phyloP scores from a whole-genome alignment of 176 grass and related monocot genomes.

The Secale cereale region DNA sequence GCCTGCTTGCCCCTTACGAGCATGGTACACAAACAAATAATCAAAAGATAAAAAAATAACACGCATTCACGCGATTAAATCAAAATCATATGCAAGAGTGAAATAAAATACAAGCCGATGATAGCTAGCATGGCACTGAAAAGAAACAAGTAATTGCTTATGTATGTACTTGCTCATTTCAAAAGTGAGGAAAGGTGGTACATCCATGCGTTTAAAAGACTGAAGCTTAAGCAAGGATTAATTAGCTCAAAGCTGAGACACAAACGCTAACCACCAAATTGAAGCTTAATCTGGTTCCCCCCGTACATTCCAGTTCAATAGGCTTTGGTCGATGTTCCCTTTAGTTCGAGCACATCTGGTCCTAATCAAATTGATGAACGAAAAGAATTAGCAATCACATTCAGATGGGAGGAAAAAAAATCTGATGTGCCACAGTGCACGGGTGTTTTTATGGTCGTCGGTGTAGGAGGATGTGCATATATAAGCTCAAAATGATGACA shows the following conservation, averaged over 20 bases:
- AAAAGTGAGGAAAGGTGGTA: background rate
- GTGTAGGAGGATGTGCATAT: too few species aligned
- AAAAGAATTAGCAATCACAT: too few species aligned
- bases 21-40: too few species aligned
- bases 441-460: too few species aligned
- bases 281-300: background rate
- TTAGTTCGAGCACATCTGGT: background rate
- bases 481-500: too few species aligned
- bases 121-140: too few species aligned
- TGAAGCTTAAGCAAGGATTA: constrained; percentile 1
- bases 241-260: background rate
- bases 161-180: too few species aligned
- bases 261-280: constrained; percentile 15
- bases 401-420: too few species aligned
- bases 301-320: constrained; percentile 41
- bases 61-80: background rate
- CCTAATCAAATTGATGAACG: too few species aligned
- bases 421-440: too few species aligned
- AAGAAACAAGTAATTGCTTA: background rate
- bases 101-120: background rate
- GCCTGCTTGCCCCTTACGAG: too few species aligned
- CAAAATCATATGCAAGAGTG: background rate
- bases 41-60: too few species aligned
- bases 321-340: constrained; percentile 5
- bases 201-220: background rate